phyloP scores from a whole-genome alignment of 208 protist species.

The Eutreptiella sp. region DNA sequence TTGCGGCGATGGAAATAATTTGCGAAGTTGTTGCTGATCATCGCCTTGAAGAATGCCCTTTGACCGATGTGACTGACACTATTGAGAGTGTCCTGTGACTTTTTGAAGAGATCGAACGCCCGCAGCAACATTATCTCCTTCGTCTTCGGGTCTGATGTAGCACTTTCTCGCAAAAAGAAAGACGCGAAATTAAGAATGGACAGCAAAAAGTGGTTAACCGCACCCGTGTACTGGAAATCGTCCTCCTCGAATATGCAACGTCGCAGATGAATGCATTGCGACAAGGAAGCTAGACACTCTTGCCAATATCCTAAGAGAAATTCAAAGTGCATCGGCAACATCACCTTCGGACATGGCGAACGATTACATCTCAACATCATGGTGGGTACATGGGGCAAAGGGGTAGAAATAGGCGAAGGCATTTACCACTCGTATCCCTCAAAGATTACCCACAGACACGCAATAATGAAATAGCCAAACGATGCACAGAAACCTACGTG shows the following conservation, averaged over 20 bases:
- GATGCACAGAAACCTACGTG: no score
- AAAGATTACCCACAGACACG: no score
- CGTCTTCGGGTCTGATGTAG: background rate
- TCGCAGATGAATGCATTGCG: constrained; percentile 22
- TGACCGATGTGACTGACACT: background rate
- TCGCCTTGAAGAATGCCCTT: constrained; percentile 11
- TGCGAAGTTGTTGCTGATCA: constrained; percentile 20
- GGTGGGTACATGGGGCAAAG: no score
- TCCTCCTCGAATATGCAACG: constrained; percentile 21
- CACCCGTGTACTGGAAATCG: constrained; percentile 27
- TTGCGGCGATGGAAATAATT: constrained; percentile 15
- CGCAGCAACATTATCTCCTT: background rate
- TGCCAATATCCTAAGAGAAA: constrained; percentile 31
- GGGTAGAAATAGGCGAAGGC: no score
- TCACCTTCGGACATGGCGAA: no score
- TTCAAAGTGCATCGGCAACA: no score
- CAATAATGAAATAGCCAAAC: no score
- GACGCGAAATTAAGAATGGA: constrained; percentile 28
- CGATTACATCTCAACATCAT: no score
- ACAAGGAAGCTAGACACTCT: constrained; percentile 8
- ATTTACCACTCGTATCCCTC: no score
- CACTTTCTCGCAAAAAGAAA: constrained; percentile 16
- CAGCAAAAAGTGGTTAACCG: constrained; percentile 15
- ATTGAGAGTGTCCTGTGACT: background rate
- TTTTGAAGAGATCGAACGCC: constrained; percentile 27